phyloP scores from a whole-genome alignment of 331 rosid genomes.

The Saraca asoca region DNA sequence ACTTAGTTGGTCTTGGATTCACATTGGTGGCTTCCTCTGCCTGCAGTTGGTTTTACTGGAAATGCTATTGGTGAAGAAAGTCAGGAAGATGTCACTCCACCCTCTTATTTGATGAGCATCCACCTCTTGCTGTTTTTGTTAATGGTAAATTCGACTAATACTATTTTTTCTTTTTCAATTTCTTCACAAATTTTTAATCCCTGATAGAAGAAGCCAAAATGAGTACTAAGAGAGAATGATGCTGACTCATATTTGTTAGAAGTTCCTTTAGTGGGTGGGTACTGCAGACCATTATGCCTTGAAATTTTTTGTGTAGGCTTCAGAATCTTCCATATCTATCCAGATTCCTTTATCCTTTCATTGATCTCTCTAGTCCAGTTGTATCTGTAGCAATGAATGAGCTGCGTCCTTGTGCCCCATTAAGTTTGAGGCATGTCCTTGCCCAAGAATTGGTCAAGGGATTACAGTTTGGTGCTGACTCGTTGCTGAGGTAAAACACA shows the following conservation, averaged over 20 bases:
- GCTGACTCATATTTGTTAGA: too few relatives aligned
- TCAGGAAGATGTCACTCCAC: conserved; percentile 90
- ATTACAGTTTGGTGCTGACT: conserved; percentile 71
- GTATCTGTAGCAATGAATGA: conserved; percentile 96
- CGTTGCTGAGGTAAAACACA: conserved; percentile 78
- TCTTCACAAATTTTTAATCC: not conserved
- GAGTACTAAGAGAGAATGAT: too few relatives aligned
- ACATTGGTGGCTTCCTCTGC: conserved; percentile 99
- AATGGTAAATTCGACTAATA: conserved; percentile 60
- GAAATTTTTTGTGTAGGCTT: conserved; percentile 1
- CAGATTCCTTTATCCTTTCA: conserved; percentile 25
- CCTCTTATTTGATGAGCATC: conserved; percentile 93
- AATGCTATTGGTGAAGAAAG: conserved; percentile 63
- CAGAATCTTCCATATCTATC: not conserved
- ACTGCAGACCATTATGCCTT: conserved; percentile 9
- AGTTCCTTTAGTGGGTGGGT: not conserved
- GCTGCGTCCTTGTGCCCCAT: conserved; percentile 92
- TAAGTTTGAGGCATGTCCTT: conserved; percentile 79
- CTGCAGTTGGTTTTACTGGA: conserved; percentile 82
- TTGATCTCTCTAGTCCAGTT: conserved; percentile 57
- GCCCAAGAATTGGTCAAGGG: conserved; percentile 87
- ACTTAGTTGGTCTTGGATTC: conserved; percentile 91
- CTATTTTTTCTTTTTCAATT: conserved; percentile 23
- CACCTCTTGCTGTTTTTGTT: conserved; percentile 96
- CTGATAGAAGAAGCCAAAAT: too few relatives aligned